Evolutionary conservation across 306 rosid species (phyloP).

Genomic region (Prosopis cineraria): DNA sequence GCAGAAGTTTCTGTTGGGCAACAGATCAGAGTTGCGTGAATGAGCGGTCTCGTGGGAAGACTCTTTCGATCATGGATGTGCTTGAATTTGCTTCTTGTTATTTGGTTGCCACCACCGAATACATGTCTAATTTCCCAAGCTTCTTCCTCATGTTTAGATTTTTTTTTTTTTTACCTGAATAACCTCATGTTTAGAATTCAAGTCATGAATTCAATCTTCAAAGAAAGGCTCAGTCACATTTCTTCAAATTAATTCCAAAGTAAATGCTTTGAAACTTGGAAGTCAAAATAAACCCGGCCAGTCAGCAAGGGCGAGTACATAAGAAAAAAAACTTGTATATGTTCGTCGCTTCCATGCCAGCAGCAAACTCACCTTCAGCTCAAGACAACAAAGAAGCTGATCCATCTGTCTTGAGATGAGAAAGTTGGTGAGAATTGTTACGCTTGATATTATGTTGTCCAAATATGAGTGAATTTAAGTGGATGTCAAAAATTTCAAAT

Average conservation of each 20-base stretch:
- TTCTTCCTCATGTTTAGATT: background rate
- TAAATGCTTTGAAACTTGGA: too few species aligned
- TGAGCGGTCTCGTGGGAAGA: background rate
- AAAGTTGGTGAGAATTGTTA: too few species aligned
- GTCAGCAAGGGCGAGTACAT: background rate
- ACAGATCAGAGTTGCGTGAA: background rate
- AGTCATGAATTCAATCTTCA: background rate
- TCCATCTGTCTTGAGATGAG: too few species aligned
- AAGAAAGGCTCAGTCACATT: constrained; percentile 35
- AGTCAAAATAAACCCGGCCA: background rate
- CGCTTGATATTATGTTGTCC: too few species aligned
- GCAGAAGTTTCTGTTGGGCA: background rate
- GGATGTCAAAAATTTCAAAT: too few species aligned
- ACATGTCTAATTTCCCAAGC: background rate
- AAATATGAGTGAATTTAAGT: too few species aligned
- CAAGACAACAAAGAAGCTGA: too few species aligned
- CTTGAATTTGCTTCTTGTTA: background rate
- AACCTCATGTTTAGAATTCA: too few species aligned
- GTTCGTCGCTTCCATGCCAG: too few species aligned
- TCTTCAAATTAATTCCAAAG: background rate
- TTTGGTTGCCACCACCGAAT: background rate
- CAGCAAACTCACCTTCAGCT: too few species aligned
- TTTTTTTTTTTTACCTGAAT: too few species aligned
- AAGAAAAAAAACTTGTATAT: background rate
- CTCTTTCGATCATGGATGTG: background rate